Percentiles rank a stretch among this genome's conserved stretches.
phyloP scores from a whole-genome alignment of 306 rosid species.

The Cucurbita moschata region DNA sequence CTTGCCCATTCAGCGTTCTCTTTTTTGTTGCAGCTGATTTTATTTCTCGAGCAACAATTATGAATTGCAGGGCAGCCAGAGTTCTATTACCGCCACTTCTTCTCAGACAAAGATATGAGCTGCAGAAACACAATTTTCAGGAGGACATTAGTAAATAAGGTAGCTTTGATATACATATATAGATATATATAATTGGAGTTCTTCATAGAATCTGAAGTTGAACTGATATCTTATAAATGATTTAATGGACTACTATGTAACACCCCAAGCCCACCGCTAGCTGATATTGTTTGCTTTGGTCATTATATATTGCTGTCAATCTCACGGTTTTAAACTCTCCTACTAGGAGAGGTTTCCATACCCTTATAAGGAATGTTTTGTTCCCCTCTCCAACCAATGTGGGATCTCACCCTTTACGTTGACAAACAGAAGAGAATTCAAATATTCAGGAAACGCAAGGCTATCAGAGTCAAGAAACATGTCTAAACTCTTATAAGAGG shows the following conservation, averaged over 20 bases:
- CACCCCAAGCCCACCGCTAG: too few species aligned
- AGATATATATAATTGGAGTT: background rate
- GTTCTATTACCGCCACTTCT: constrained; percentile 45
- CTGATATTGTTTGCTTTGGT: too few species aligned
- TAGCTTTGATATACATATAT: background rate
- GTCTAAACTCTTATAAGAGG: background rate
- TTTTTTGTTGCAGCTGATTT: background rate
- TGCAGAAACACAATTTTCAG: constrained; percentile 28
- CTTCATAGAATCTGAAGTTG: background rate
- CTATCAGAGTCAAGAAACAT: background rate
- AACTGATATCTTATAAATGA: background rate
- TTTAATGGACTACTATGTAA: background rate
- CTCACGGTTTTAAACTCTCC: too few species aligned
- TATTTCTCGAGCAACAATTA: background rate
- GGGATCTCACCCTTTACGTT: too few species aligned
- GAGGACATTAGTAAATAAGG: background rate
- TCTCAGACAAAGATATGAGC: constrained; percentile 72
- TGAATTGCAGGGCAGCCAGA: background rate
- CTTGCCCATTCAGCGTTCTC: background rate
- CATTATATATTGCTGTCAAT: too few species aligned
- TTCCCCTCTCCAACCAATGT: too few species aligned
- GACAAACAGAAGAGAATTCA: background rate
- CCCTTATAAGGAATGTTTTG: too few species aligned
- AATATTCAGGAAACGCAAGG: background rate
- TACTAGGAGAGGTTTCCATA: too few species aligned